Evolutionary conservation across 2,329 filamentous ascomycete species (phyloP), one percentile per base, ranked within the genome.

Genomic region (Penicillium paneum): DNA sequence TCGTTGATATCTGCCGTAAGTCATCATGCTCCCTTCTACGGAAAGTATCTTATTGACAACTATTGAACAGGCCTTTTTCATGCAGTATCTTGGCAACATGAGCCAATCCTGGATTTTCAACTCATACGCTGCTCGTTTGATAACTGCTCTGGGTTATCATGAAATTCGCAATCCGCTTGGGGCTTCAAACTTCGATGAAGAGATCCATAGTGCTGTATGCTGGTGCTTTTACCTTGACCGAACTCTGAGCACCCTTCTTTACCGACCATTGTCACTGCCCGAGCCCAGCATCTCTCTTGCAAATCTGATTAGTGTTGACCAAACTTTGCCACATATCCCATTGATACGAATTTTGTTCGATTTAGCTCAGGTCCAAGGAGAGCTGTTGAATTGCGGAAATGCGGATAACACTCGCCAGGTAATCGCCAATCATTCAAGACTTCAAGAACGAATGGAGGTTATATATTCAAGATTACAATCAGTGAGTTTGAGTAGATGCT

Each of bases 221-320:
- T 69, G 65, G 63, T 69, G 66, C 43, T 68, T 64, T 39, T 68
- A 65, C 31, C 54, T 67, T 5, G 67, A 70, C 48, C 41, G 61
- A 26, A 66, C 62, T 1, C 54, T 69, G 13, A 65, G 67, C 49
- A 46, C 64, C 13, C 63, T 69, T 31, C 54, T 68, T 12, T 32
- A 46, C 31, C 63, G 61, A 17, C 59, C 60, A 15, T 39, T 62
- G 6, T 64, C 67, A 1, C 43, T 69, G 17, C 64, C 52, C 19
- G 59, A 55, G 36, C 54, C 35, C 55, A 53, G 19, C 45, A 43
- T 55, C 8, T 51, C 55, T 8, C 52, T 53, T 3, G 21, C 35
- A 3, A 35, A 56, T 11, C 48, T 60, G 17, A 43, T 58, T 5
- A 35, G 42, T 21, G 11, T 12, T 17, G 34, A 52, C 28, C 29